Evolutionary conservation across 345 rosid species (phyloP), one percentile per base, ranked within the genome.

Genomic region (Durio zibethinus): DNA sequence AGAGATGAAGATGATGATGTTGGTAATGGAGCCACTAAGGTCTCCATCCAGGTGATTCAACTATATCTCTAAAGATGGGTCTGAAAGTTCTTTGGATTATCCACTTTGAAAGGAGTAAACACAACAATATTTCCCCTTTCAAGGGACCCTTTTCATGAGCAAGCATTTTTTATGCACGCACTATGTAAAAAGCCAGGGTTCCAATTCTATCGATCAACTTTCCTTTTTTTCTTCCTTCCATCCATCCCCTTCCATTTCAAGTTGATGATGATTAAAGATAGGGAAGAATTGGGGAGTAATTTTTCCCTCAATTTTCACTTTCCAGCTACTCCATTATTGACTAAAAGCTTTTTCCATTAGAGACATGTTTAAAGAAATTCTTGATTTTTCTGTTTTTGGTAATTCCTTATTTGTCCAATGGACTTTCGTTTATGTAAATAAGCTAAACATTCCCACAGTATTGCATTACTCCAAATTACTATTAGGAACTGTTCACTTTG

Each of bases 21-120:
- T 56, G 87, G 81, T 71, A 72, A 77, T 66, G 81, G 78, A 77
- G 82, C 73, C 89, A 84, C 87, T 82, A 56, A 80, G 73, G 92
- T 87, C 90, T 42, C 76, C 31, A 82, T 89, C 89, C 87, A 87
- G 87, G 87, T 75, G 89, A 89, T 89, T 87, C 88, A 83, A 84
- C 80, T 52, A 67, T 78, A 84, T 82, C 87, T 80, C 80, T 43
- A 52, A 56, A 65, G 64, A 67, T 40, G 29, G 20, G 35, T 25
- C 36, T 14, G 14, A 68, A 61, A 65, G 67, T 52, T 63, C 33
- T 72, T 74, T 79, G 81, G 43, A 60, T 80, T 76, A 80, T 82
- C 85, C 79, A 83, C 85, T 72, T 79, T 50, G 42, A 79, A 79
- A 75, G 63, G 72, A 57, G 59, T 31, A 77, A 78, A 76, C 76